Base-by-base conservation (phyloP, 2,329 filamentous ascomycete genomes). In the Penicillium sp. region DNA sequence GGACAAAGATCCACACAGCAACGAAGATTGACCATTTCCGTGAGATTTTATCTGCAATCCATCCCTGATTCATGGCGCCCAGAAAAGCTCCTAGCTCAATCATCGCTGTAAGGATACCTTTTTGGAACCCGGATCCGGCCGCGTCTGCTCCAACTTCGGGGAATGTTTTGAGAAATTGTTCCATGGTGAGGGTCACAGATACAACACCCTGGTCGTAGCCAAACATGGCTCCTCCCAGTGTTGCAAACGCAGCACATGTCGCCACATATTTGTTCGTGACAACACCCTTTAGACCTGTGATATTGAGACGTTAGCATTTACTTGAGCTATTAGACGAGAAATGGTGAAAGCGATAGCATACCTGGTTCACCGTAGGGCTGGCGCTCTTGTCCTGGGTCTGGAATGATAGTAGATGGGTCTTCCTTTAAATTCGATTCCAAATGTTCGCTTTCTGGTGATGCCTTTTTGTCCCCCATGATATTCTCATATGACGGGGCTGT, bases 11-110 rank as follows among this genome's bases (percentile, higher is more conserved):
- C n/a, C 70, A 52, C 2, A 81, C 79, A 3, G 79, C 80, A 3
- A 81, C 71, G 3, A 81, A 63, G 34, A 83, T 81, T 3, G 78
- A 77, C 57, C 78, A 80, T 51, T 80, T 79, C 32, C 81, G 69
- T 9, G 79, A 81, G 22, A 81, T 72, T 55, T 75, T 77, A 57
- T 83, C 81, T 2, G 80, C 79, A 31, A 82, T 70, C 66, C 75
- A 82, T 5, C 76, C 77, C 50, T 77, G 71, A 32, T 75, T 77
- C 29, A 79, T 51, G 5, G 76, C 75, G 34, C 76, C 73, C 3
- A 75, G 46, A 13, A 81, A 68, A 1, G 79, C 80, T 9, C 81
- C 80, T 7, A 82, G 61, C 56, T 81, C 78, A 39, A 82, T 76
- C 79, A 82, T 82, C 7, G 80, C 79, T 14, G 80, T 82, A 69